Evolutionary conservation across 2,329 filamentous ascomycete species (phyloP).

Genomic region (Diaporthe sp.): DNA sequence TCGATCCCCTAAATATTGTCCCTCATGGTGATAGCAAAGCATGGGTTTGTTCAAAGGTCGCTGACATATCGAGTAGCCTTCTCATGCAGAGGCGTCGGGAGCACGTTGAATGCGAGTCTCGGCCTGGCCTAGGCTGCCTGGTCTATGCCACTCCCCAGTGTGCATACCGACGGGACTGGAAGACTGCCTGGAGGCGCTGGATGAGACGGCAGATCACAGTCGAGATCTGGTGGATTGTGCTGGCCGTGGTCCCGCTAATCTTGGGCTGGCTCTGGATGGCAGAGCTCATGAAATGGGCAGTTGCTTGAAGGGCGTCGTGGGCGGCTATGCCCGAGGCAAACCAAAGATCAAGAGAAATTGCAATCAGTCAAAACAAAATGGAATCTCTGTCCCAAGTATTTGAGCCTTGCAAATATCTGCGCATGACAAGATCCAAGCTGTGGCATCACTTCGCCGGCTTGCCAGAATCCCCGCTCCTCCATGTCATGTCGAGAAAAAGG

Average conservation of each 20-base stretch:
- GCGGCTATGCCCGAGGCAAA: background rate
- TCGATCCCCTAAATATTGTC: background rate
- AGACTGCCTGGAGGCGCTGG: conserved; percentile 63
- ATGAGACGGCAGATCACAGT: conserved; percentile 59
- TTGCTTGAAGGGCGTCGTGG: background rate
- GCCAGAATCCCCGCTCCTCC: background rate
- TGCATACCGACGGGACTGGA: conserved; percentile 57
- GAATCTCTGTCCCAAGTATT: no score
- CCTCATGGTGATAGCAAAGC: background rate
- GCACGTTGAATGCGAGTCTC: conserved; percentile 72
- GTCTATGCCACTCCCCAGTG: conserved; percentile 66
- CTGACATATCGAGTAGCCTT: conserved; percentile 55
- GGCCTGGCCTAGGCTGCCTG: conserved; percentile 69
- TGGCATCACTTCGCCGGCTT: background rate
- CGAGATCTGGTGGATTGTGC: conserved; percentile 64
- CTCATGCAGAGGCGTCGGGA: conserved; percentile 72
- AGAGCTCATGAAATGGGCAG: conserved; percentile 41
- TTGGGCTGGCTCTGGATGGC: conserved; percentile 56
- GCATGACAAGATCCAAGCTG: no score
- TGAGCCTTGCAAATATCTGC: background rate
- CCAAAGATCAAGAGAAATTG: background rate
- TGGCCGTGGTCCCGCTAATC: conserved; percentile 58
- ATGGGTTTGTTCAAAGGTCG: background rate
- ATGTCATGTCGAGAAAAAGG: conserved; percentile 9
- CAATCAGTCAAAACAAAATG: background rate